Conservation (phyloP, 345 rosid species). For the Brassica incana region DNA sequence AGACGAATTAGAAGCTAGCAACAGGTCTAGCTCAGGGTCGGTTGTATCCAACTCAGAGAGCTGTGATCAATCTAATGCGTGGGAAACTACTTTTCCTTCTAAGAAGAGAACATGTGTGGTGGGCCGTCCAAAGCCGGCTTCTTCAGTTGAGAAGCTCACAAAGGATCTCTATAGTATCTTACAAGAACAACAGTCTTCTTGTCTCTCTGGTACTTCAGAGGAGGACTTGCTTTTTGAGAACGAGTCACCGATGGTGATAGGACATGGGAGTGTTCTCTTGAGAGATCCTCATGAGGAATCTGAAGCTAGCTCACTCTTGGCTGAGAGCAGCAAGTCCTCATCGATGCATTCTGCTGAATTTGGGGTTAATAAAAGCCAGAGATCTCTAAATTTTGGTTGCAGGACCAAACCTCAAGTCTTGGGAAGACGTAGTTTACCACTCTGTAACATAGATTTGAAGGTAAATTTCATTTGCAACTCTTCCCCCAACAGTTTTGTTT, state of each 20-base stretch:
- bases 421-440: constrained; percentile 60
- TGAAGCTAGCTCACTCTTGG: constrained; percentile 93
- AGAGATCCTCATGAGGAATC: constrained; percentile 93
- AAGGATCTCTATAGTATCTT: constrained; percentile 79
- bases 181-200: constrained; percentile 94
- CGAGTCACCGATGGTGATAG: constrained; percentile 86
- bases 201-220: constrained; percentile 81
- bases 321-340: constrained; percentile 58
- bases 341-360: constrained; percentile 26
- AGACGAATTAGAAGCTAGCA: constrained; percentile 76
- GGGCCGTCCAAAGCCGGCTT: constrained; percentile 75
- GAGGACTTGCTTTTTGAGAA: constrained; percentile 90
- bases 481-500: constrained; percentile 20
- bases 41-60: constrained; percentile 96
- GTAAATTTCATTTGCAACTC: constrained; percentile 48
- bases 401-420: constrained; percentile 68
- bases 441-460: constrained; percentile 72
- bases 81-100: constrained; percentile 85
- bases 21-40: constrained; percentile 96
- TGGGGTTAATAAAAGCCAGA: neutral
- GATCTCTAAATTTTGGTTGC: constrained; percentile 35
- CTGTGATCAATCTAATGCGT: constrained; percentile 83
- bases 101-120: constrained; percentile 83
- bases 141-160: constrained; percentile 91
- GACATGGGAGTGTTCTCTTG: constrained; percentile 92